Conservation (phyloP, 805 yeast genomes). For the Starmera amethionina region DNA sequence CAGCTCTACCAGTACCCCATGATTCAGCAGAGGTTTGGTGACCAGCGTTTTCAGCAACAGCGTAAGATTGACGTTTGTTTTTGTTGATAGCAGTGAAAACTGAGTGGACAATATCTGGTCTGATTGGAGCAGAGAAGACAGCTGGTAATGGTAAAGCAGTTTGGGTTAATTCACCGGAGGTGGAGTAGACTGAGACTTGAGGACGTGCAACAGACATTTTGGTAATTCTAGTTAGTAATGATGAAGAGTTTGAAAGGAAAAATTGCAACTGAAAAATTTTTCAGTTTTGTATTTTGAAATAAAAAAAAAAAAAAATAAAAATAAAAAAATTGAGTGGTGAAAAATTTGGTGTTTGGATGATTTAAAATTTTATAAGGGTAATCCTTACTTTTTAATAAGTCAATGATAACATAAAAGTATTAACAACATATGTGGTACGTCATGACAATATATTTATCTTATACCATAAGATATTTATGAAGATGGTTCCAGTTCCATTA, state of each 20-base stretch:
- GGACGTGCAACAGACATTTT: constrained; percentile 70
- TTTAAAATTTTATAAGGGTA: too few species aligned
- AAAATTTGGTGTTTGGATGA: too few species aligned
- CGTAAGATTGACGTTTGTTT: constrained; percentile 99
- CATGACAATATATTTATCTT: too few species aligned
- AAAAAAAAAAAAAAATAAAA: not conserved
- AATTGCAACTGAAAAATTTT: not conserved
- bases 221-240: constrained; percentile 1
- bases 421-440: too few species aligned
- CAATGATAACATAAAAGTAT: too few species aligned
- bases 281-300: not conserved
- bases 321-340: not conserved
- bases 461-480: too few species aligned
- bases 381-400: too few species aligned
- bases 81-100: constrained; percentile 98
- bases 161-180: constrained; percentile 79
- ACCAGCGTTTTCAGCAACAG: constrained; percentile 98
- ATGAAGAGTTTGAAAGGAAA: not conserved
- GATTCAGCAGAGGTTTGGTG: constrained; percentile 99
- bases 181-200: constrained; percentile 90
- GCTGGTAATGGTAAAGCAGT: constrained; percentile 91
- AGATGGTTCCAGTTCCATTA: too few species aligned
- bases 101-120: constrained; percentile 98
- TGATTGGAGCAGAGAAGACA: constrained; percentile 98
- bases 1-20: constrained; percentile 99